Evolutionary conservation across 768 basidiomycete genomes (phyloP).

Genomic region (Rossbeevera mucosa): DNA sequence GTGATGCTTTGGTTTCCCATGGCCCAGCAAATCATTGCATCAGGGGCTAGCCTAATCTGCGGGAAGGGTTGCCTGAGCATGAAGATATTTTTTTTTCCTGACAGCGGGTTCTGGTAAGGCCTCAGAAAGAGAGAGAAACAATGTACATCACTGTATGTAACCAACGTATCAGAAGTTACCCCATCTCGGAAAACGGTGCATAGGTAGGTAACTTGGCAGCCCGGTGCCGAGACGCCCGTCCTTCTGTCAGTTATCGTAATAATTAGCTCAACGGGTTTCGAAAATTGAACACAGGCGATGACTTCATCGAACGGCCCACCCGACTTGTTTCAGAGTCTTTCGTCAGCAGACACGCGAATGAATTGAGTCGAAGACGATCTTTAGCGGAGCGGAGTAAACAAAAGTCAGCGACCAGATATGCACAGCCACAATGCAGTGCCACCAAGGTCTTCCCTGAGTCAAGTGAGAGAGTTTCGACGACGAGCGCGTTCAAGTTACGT

Average conservation of each 20-base stretch:
- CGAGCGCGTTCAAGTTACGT: background rate
- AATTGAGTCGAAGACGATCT: background rate
- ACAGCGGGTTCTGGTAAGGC: background rate
- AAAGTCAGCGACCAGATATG: constrained; percentile 9
- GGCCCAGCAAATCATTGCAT: background rate
- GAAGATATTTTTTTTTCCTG: background rate
- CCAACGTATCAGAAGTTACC: background rate
- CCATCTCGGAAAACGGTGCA: background rate
- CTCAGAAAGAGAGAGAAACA: constrained; percentile 4
- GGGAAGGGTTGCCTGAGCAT: constrained; percentile 1
- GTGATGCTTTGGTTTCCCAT: background rate
- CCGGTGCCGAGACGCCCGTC: too few species aligned
- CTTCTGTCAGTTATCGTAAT: background rate
- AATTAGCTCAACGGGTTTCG: background rate
- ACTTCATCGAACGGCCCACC: background rate
- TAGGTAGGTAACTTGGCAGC: too few species aligned
- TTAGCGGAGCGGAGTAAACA: background rate
- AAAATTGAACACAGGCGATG: background rate
- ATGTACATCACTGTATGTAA: constrained; percentile 6
- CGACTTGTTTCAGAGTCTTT: constrained; percentile 3
- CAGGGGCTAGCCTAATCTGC: constrained; percentile 9
- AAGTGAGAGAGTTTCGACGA: background rate
- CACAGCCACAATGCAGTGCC: constrained; percentile 14
- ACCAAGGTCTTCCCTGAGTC: background rate
- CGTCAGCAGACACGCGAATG: background rate